A percentile compares a stretch with the other conserved stretches of the same genome.
These are phyloP conservation scores for Lactifluus rugatus DNA, from an alignment of 768 basidiomycete species.

Conservation along the genomic window DNA sequence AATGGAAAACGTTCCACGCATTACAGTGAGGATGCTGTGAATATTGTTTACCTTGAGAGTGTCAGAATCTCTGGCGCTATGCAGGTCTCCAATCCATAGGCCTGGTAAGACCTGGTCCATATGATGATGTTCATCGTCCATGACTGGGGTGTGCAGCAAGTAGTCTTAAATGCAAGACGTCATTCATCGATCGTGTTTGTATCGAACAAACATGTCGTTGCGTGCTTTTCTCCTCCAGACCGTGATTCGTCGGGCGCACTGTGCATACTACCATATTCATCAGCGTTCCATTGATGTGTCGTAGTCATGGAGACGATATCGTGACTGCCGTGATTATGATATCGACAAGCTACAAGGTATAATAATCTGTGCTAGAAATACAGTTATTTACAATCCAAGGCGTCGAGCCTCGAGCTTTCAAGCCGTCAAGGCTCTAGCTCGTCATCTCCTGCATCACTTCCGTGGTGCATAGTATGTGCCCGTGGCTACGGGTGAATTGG, in stretches of 20 bases:
- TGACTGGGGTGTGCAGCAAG: background rate
- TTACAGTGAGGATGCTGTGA: slow-evolving; percentile 59
- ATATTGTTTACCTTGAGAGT: slow-evolving; percentile 63
- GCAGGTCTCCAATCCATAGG: slow-evolving; percentile 79
- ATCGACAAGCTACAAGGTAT: background rate
- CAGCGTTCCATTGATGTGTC: background rate
- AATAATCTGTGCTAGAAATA: slow-evolving; percentile 11
- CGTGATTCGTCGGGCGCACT: background rate
- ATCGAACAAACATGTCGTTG: background rate
- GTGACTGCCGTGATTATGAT: background rate
- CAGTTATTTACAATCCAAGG: background rate
- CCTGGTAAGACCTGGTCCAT: slow-evolving; percentile 77
- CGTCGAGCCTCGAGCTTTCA: background rate
- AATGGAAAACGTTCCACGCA: slow-evolving; percentile 59
- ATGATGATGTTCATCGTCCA: slow-evolving; percentile 15
- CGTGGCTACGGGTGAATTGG: background rate
- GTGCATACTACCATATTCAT: background rate
- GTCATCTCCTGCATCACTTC: slow-evolving; percentile 2
- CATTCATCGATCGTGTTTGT: slow-evolving; percentile 5
- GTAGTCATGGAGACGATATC: slow-evolving; percentile 1
- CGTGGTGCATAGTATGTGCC: background rate
- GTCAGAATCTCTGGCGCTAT: slow-evolving; percentile 54
- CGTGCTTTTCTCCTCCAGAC: background rate
- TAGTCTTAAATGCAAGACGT: background rate
- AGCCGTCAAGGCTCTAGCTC: background rate